Evolutionary conservation across 768 basidiomycete genomes (phyloP).

Genomic region (Suillus fuscotomentosus): DNA sequence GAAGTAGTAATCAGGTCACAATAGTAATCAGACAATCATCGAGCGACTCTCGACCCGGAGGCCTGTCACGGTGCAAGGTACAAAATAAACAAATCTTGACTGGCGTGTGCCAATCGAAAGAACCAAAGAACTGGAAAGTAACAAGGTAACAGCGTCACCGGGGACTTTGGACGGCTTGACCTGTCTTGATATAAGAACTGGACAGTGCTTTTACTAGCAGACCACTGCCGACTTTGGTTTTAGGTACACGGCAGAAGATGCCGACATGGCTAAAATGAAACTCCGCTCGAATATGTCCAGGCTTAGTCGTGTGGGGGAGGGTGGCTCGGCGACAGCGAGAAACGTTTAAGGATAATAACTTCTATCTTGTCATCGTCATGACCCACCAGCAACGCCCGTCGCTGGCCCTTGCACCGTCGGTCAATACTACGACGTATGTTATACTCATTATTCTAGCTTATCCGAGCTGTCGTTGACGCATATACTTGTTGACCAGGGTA

Average conservation of each 20-base stretch:
- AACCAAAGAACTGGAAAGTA: background rate
- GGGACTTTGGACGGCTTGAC: background rate
- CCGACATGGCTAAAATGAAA: conserved; percentile 19
- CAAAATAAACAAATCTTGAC: no score
- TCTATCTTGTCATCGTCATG: conserved; percentile 45
- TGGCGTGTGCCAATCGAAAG: background rate
- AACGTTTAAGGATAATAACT: conserved; percentile 17
- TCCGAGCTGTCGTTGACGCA: conserved; percentile 19
- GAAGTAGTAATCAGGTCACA: background rate
- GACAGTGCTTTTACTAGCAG: background rate
- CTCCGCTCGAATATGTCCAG: conserved; percentile 24
- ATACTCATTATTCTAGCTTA: conserved; percentile 2
- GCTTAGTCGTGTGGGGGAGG: conserved; percentile 29
- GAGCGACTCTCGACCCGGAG: background rate
- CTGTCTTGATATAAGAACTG: background rate
- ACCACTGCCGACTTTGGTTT: background rate
- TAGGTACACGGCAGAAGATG: conserved; percentile 18
- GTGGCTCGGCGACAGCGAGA: conserved; percentile 29
- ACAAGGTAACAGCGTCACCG: conserved; percentile 1
- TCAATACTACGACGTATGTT: conserved; percentile 81
- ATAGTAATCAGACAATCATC: no score
- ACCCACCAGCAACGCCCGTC: conserved; percentile 62
- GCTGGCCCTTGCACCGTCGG: conserved; percentile 74
- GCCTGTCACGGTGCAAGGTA: background rate
- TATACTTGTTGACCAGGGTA: conserved; percentile 49